Evolutionary conservation across 2,329 filamentous ascomycete genomes (phyloP).

Genomic region (Myriosclerotinia duriaeana): DNA sequence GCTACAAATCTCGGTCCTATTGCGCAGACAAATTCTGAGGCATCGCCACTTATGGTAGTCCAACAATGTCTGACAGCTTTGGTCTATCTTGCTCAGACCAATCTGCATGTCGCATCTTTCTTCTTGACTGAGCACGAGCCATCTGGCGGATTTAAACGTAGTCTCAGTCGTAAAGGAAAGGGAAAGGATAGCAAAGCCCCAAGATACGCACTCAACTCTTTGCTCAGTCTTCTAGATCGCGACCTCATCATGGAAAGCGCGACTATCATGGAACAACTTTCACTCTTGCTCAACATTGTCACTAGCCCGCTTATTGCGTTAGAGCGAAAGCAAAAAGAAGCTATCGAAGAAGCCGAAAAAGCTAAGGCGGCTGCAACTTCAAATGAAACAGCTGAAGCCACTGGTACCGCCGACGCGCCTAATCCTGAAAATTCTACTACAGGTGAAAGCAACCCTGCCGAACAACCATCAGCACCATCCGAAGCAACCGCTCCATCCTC

Average conservation of each 20-base stretch:
- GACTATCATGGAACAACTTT: conserved; percentile 92
- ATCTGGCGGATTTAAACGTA: conserved; percentile 72
- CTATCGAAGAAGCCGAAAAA: conserved; percentile 52
- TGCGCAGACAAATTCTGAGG: conserved; percentile 70
- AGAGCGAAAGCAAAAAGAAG: conserved; percentile 79
- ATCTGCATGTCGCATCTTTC: conserved; percentile 82
- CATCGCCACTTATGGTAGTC: conserved; percentile 90
- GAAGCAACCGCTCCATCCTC: neutral
- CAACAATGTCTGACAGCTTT: conserved; percentile 90
- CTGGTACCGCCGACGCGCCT: neutral
- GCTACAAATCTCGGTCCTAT: conserved; percentile 56
- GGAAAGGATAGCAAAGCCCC: conserved; percentile 78
- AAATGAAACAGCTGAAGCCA: conserved; percentile 33
- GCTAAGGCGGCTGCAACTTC: conserved; percentile 38
- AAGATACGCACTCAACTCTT: conserved; percentile 88
- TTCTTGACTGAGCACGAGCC: conserved; percentile 95
- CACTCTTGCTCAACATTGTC: conserved; percentile 81
- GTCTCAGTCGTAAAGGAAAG: conserved; percentile 80
- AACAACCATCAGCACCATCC: conserved; percentile 3
- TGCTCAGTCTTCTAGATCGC: conserved; percentile 86
- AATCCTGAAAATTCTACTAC: conserved; percentile 27
- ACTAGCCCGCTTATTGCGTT: conserved; percentile 81
- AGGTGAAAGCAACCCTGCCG: neutral
- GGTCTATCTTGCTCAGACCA: conserved; percentile 79
- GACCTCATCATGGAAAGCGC: conserved; percentile 95